Evolutionary conservation across 2,329 filamentous ascomycete genomes (phyloP).

Genomic region (Alternaria hordeiaustralica): DNA sequence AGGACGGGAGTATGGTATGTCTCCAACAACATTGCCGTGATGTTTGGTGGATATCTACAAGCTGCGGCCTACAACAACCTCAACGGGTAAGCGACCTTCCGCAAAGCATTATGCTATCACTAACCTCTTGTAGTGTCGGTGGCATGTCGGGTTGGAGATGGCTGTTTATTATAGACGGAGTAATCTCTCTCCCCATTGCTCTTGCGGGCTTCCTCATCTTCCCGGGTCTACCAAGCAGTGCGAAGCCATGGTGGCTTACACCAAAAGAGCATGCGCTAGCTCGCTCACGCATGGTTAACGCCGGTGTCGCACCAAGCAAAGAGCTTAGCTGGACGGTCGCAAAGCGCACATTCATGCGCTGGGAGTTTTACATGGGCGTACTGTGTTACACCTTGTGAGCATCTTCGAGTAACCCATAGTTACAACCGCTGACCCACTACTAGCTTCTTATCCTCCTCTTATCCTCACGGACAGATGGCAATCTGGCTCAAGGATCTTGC

Average conservation of each 20-base stretch:
- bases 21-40: constrained; percentile 60
- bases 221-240: constrained; percentile 59
- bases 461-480: constrained; percentile 58
- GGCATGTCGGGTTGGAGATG: constrained; percentile 59
- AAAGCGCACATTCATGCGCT: constrained; percentile 55
- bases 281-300: constrained; percentile 35
- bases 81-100: constrained; percentile 45
- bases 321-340: constrained; percentile 54
- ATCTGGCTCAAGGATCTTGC: constrained; percentile 60
- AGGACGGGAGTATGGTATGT: constrained; percentile 63
- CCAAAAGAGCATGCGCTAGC: constrained; percentile 42
- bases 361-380: constrained; percentile 61
- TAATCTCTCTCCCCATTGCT: constrained; percentile 64
- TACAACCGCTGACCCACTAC: background rate
- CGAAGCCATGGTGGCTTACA: constrained; percentile 58
- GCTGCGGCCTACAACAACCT: constrained; percentile 61
- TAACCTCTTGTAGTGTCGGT: constrained; percentile 27
- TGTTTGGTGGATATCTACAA: constrained; percentile 66
- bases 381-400: constrained; percentile 57
- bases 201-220: constrained; percentile 63
- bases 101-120: background rate
- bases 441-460: constrained; percentile 47
- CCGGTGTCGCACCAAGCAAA: constrained; percentile 47
- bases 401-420: background rate
- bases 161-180: constrained; percentile 65